Base-by-base conservation (phyloP, 768 basidiomycete genomes). In the Tephrocybe sp. region DNA sequence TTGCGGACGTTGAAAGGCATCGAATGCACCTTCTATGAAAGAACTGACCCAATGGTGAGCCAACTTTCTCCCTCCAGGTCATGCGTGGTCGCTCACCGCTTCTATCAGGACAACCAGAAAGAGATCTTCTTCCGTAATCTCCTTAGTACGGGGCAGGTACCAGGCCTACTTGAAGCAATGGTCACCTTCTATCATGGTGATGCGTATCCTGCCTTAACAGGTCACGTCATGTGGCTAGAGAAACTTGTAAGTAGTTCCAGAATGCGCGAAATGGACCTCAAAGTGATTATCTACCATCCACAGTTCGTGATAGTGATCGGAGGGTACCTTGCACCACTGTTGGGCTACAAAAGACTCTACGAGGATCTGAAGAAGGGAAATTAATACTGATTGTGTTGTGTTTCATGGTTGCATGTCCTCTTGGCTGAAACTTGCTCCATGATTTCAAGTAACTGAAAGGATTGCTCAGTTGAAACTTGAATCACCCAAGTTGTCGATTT, bases 121-220 rank as follows among this genome's bases (percentile, higher is more conserved):
- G 68, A 69, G 30, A 18, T 71, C 5, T 69, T 68, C 61, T 71
- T 71, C 54, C 59, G 68, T 26, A 68, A 68, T 41, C 1, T 66
- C n/a, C 33, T 66, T 10, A 46, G 11, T 3, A 54, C 46, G 15
- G 34, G 34, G 9, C 5, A 5, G 5, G 28, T 11, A 5, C 49
- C 54, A 8, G 57, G 48, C 37, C 32, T 65, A 14, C 45, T 69
- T 5, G 49, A 64, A 33, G 60, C 55, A 8, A 58, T 62, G 55
- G 52, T 53, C 8, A 55, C 60, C 3, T 58, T 36, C 33, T 68
- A 68, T 50, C 43, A 64, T 23, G 66, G 69, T 1, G 68, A 71
- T 40, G 57, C 56, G 34, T 52, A 57, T 15, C 58, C 62, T 20
- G 62, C 50, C 0, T 53, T 71, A n/a, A 63, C 64, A 7, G 60